Conservation (phyloP, 441 rosid genomes). For the Macaranga tanarius region DNA sequence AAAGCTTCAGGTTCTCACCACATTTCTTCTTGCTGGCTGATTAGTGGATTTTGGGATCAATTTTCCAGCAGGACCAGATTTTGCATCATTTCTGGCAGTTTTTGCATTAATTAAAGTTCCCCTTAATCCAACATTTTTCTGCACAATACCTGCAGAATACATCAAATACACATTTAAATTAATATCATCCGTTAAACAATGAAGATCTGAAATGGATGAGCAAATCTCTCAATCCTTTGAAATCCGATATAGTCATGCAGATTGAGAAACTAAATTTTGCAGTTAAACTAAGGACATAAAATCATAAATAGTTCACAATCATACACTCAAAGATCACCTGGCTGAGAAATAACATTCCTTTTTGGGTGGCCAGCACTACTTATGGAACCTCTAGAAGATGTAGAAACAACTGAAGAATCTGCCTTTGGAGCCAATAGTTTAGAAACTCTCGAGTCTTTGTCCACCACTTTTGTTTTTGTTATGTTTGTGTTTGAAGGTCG, state of each 20-base stretch:
- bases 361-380: constrained; percentile 36
- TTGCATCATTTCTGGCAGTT: constrained; percentile 38
- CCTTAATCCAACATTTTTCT: constrained; percentile 42
- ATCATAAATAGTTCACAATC: background rate
- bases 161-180: constrained; percentile 18
- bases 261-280: constrained; percentile 3
- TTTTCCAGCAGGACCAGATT: constrained; percentile 42
- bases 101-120: constrained; percentile 34
- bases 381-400: constrained; percentile 34
- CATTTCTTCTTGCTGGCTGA: constrained; percentile 52
- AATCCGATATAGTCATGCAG: background rate
- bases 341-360: constrained; percentile 40
- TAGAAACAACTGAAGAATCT: constrained; percentile 32
- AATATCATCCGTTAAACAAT: constrained; percentile 10
- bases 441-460: constrained; percentile 47
- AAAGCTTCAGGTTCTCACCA: constrained; percentile 45
- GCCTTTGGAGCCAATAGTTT: constrained; percentile 44
- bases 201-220: background rate
- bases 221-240: background rate
- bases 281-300: constrained; percentile 6
- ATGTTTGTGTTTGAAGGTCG: constrained; percentile 49
- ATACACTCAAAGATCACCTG: constrained; percentile 42
- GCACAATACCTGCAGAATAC: constrained; percentile 38
- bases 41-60: constrained; percentile 41
- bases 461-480: constrained; percentile 38